Evolutionary conservation across 139 green algal species (phyloP).

Genomic region (Asterochloris erici): DNA sequence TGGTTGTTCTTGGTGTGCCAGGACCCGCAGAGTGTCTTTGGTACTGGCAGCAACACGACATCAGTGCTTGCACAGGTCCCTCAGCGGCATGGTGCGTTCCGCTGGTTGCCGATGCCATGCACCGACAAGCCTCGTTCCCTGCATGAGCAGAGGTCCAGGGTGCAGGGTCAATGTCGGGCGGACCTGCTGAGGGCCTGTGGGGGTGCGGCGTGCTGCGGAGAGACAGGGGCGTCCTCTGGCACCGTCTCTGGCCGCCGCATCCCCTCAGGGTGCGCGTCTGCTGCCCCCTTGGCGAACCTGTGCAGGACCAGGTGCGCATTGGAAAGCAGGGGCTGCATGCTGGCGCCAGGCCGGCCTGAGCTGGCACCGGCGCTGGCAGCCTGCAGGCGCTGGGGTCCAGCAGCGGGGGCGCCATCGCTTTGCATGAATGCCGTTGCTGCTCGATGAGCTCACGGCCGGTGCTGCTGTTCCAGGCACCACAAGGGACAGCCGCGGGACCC

Average conservation of each 20-base stretch:
- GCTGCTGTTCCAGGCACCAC: no score
- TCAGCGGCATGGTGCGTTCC: no score
- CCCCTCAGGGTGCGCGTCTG: neutral
- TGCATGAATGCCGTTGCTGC: no score
- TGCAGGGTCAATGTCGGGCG: neutral
- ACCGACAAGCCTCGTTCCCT: neutral
- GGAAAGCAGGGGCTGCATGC: conserved; percentile 5
- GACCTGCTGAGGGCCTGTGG: conserved; percentile 8
- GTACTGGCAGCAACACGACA: no score
- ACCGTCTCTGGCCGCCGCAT: no score
- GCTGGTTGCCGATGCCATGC: neutral
- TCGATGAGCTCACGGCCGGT: no score
- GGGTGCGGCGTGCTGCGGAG: neutral
- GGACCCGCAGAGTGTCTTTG: no score
- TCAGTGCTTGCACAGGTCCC: no score
- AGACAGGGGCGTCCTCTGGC: neutral
- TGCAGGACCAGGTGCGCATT: conserved; percentile 13
- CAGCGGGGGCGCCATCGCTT: no score
- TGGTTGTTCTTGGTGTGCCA: neutral
- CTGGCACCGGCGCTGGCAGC: no score
- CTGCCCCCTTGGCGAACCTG: neutral
- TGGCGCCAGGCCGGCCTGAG: neutral
- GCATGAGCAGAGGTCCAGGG: neutral
- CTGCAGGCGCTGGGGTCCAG: no score
- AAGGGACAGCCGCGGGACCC: no score